These are phyloP conservation scores for Russula earlei DNA, from an alignment of 768 basidiomycete species.

Conservation along the genomic window DNA sequence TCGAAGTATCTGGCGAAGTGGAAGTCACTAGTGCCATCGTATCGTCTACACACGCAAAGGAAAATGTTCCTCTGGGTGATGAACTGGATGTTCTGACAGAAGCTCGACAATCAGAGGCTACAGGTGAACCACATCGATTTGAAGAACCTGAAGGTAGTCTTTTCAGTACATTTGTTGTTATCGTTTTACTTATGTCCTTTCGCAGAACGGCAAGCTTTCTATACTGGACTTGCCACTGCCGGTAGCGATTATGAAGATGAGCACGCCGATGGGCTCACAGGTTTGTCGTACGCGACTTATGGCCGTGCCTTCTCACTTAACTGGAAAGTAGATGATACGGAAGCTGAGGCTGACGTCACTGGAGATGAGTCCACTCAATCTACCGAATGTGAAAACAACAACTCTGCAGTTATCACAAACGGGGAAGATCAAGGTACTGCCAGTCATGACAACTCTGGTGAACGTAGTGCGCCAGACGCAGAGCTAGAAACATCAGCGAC, in stretches of 20 bases:
- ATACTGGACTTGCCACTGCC: neutral
- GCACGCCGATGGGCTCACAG: neutral
- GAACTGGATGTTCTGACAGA: neutral
- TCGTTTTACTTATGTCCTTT: neutral
- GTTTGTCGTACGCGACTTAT: neutral
- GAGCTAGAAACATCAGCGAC: neutral
- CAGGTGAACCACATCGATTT: neutral
- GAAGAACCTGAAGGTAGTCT: conserved; percentile 2
- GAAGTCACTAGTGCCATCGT: neutral
- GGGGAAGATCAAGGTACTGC: neutral
- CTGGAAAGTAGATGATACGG: neutral
- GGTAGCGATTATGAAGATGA: neutral
- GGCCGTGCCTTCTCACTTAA: neutral
- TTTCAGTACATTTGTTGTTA: neutral
- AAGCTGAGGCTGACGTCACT: conserved; percentile 4
- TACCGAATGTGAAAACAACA: neutral
- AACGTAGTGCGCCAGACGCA: neutral
- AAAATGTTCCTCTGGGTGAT: neutral
- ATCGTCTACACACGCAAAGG: neutral
- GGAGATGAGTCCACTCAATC: neutral
- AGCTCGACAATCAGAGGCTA: neutral
- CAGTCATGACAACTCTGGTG: neutral
- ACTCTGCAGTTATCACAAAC: neutral
- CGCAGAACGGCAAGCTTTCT: neutral
- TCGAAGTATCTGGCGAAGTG: neutral